Conservation (phyloP, 768 basidiomycete genomes). For the Podaxis sp. region DNA sequence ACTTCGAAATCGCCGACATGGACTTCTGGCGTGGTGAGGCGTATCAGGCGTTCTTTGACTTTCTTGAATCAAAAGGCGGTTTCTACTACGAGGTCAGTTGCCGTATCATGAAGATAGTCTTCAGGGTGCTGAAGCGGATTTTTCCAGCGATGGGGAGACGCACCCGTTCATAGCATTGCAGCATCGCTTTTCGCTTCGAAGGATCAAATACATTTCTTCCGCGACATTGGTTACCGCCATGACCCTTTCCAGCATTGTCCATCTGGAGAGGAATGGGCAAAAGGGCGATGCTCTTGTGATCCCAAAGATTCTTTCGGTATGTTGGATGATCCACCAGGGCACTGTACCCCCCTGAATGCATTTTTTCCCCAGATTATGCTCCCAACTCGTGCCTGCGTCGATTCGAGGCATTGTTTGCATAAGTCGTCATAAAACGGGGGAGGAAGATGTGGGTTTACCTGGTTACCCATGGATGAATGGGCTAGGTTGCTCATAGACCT, state of each 20-base stretch:
- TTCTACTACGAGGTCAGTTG: slow-evolving; percentile 88
- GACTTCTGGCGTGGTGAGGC: slow-evolving; percentile 86
- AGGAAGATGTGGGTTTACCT: not conserved
- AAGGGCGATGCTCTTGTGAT: slow-evolving; percentile 73
- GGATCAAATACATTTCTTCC: slow-evolving; percentile 80
- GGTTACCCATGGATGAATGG: not conserved
- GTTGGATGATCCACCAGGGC: slow-evolving; percentile 21
- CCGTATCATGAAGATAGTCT: not conserved
- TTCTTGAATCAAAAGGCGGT: slow-evolving; percentile 79
- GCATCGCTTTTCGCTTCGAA: slow-evolving; percentile 73
- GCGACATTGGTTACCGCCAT: slow-evolving; percentile 83
- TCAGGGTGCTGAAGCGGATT: not conserved
- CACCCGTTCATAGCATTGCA: slow-evolving; percentile 74
- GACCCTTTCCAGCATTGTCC: slow-evolving; percentile 81
- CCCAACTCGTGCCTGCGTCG: slow-evolving; percentile 38
- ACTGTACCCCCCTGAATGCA: not conserved
- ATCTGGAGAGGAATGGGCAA: slow-evolving; percentile 49
- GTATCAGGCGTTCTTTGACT: slow-evolving; percentile 82
- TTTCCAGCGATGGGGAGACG: slow-evolving; percentile 77
- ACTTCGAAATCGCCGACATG: slow-evolving; percentile 90
- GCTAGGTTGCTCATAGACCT: slow-evolving; percentile 5
- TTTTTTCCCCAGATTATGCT: slow-evolving; percentile 38
- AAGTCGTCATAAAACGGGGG: not conserved
- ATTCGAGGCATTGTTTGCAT: slow-evolving; percentile 38
- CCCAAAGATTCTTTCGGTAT: slow-evolving; percentile 68